Percentiles rank a stretch among this genome's conserved stretches.
These are phyloP conservation scores for Metarhizium brunneum DNA, from an alignment of 2,329 filamentous ascomycete species.

Conservation along the genomic window DNA sequence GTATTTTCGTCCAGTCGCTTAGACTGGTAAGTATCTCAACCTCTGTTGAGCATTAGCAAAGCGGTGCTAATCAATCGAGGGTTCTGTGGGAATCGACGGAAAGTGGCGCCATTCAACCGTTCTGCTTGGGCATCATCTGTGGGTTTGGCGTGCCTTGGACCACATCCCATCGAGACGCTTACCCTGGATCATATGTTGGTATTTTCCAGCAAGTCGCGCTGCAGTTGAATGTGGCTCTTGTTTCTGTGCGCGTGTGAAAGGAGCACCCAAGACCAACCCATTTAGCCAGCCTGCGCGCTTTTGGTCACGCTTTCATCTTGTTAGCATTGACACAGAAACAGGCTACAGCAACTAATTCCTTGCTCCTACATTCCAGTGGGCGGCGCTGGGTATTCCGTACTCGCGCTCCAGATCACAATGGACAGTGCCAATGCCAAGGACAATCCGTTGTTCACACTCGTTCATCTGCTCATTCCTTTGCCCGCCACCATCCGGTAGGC, in stretches of 20 bases:
- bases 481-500: background rate
- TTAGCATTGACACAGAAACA: no score
- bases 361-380: background rate
- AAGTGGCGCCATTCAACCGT: background rate
- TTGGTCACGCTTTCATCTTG: no score
- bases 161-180: background rate
- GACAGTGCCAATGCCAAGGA: background rate
- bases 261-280: no score
- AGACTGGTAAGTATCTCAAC: background rate
- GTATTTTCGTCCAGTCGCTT: background rate
- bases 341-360: no score
- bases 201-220: no score
- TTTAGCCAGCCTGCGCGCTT: no score
- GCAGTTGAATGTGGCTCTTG: no score
- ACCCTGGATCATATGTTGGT: background rate
- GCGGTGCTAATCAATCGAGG: background rate
- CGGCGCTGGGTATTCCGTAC: background rate
- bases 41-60: background rate
- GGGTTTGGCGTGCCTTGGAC: background rate
- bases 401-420: background rate
- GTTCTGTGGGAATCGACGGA: background rate
- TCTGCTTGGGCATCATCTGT: background rate
- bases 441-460: background rate
- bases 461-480: background rate
- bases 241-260: no score